Evolutionary conservation across 805 yeast species (phyloP), one percentile per base, ranked within the genome.

Genomic region (Ogataea populi-albae): DNA sequence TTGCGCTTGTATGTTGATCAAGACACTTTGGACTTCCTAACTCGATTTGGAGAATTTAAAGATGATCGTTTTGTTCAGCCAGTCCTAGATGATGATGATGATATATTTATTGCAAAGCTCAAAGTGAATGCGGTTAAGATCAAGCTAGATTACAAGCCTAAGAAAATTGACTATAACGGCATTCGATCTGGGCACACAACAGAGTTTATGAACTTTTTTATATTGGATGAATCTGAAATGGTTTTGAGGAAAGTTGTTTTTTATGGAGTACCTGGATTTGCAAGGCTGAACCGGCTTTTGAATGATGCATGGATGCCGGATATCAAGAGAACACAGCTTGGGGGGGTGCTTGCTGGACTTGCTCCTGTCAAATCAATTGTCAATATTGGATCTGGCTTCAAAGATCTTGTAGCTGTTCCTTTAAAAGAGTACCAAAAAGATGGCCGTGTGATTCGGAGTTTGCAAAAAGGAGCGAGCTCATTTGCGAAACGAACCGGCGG

Each of bases 111-210:
- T 30, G 87, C 85, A 47, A 78, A 78, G 51, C 71, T 87, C 23
- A 73, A 74, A 27, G 69, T 88, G 4, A 72, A 73, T 38, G 65
- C 79, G 0, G 62, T 86, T 3, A 71, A 68, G 30, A 55, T 93
- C 15, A 79, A 79, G 43, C 65, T 93, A 26, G 98, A 93, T 59
- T 93, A 93, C 57, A 88, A 87, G 55, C 98, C 98, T 0, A 88
- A 88, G 55, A 84, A 79, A 46, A 71, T 91, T 19, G 95, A 91
- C 57, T 86, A 84, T 53, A 75, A 79, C 2, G 96, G 95, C 0
- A 71, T 89, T 20, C 68, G 86, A 39, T 82, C 96, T 0, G 98
- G 98, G 0, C 87, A 82, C 42, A 75, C 87, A 0, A 79, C 83
- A 3, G 97, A 91, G 55, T 73, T 93, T 34, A 79, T 87, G 74